These are phyloP conservation scores for Fusarium nelsonii DNA, from an alignment of 2,329 filamentous ascomycete genomes.

Conservation along the genomic window DNA sequence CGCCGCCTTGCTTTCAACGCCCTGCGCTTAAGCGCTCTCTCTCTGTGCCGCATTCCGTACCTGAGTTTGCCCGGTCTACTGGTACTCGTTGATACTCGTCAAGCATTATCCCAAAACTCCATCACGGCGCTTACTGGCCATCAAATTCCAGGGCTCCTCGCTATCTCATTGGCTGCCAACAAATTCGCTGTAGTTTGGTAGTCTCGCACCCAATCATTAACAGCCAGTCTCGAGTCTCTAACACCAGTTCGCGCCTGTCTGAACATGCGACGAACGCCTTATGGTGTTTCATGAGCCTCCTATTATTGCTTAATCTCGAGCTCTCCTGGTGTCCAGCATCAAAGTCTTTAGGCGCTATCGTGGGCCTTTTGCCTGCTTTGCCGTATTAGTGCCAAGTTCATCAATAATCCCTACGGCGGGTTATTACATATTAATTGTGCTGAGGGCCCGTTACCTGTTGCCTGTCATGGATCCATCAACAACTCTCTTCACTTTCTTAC, in stretches of 20 bases:
- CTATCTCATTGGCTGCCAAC: slow-evolving; percentile 35
- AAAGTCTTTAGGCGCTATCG: slow-evolving; percentile 44
- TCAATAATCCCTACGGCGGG: slow-evolving; percentile 30
- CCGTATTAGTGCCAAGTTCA: slow-evolving; percentile 27
- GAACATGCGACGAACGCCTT: slow-evolving; percentile 43
- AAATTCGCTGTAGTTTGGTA: slow-evolving; percentile 38
- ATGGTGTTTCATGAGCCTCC: slow-evolving; percentile 45
- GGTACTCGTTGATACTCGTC: slow-evolving; percentile 37
- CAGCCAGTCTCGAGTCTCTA: slow-evolving; percentile 30
- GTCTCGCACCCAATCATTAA: slow-evolving; percentile 35
- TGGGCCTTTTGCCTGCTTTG: slow-evolving; percentile 40
- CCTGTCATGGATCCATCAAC: slow-evolving; percentile 69
- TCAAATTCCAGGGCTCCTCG: slow-evolving; percentile 22
- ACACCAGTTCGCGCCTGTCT: slow-evolving; percentile 40
- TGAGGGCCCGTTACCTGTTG: slow-evolving; percentile 24
- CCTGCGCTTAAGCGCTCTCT: slow-evolving; percentile 40
- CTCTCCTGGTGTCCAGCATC: slow-evolving; percentile 25
- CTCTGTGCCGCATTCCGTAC: slow-evolving; percentile 41
- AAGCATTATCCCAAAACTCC: slow-evolving; percentile 25
- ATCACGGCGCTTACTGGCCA: slow-evolving; percentile 44
- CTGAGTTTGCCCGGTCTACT: slow-evolving; percentile 25
- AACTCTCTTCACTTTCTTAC: slow-evolving; percentile 76
- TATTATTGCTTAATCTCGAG: slow-evolving; percentile 39
- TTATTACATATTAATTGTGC: slow-evolving; percentile 47
- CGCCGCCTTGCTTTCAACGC: slow-evolving; percentile 15